Percentiles rank a stretch among this genome's conserved stretches.
These are phyloP conservation scores for Penicillium egyptiacum DNA, from an alignment of 495 filamentous ascomycete species.

Conservation along the genomic window DNA sequence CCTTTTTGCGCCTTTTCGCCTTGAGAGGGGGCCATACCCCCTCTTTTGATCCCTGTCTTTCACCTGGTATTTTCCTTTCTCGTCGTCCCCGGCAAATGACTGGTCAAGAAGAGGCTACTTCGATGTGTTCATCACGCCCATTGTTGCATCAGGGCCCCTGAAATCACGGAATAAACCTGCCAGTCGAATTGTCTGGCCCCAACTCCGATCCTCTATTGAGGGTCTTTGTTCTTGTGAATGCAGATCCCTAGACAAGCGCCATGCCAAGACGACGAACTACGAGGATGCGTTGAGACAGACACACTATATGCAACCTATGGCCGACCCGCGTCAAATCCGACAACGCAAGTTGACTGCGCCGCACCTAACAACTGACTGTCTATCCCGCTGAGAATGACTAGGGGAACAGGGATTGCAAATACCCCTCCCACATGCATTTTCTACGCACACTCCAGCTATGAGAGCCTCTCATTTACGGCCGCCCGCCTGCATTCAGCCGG, in stretches of 20 bases:
- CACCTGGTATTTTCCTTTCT: constrained; percentile 4
- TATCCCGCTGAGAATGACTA: constrained; percentile 7
- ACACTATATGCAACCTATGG: constrained; percentile 19
- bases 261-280: constrained; percentile 40
- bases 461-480: constrained; percentile 17
- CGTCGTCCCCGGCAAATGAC: neutral
- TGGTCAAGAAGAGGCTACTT: constrained; percentile 6
- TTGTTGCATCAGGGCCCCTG: constrained; percentile 11
- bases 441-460: constrained; percentile 20
- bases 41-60: constrained; percentile 31
- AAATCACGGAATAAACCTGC: constrained; percentile 4
- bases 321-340: constrained; percentile 21
- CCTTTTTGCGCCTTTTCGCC: constrained; percentile 15
- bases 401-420: constrained; percentile 12
- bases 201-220: neutral
- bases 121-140: constrained; percentile 5
- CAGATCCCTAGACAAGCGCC: constrained; percentile 38
- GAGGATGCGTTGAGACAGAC: constrained; percentile 20
- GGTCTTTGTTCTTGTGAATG: constrained; percentile 10
- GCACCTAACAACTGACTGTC: constrained; percentile 18
- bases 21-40: constrained; percentile 16
- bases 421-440: constrained; percentile 19
- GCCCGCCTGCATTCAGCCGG: constrained; percentile 10
- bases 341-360: constrained; percentile 37
- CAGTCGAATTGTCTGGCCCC: constrained; percentile 5